These are phyloP conservation scores for Sextonia rubra DNA, from an alignment of 164 flowering plant species.

Conservation along the genomic window DNA sequence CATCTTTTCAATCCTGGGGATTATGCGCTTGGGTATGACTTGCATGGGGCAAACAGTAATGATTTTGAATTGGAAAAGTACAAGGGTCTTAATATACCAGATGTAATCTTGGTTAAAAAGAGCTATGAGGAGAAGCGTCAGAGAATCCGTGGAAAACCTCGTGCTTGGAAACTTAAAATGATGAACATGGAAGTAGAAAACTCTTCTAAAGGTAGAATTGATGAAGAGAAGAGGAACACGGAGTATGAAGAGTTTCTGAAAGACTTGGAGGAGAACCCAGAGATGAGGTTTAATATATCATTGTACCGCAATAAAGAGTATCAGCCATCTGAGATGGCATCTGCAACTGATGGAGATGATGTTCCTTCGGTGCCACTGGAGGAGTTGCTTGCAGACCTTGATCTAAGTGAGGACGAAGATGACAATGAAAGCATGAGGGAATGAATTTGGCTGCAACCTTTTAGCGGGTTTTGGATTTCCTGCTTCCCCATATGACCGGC, in stretches of 20 bases:
- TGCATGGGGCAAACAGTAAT: slow-evolving; percentile 55
- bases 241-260: slow-evolving; percentile 61
- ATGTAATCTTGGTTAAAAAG: slow-evolving; percentile 53
- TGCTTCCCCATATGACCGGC: too few relatives aligned
- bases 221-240: slow-evolving; percentile 36
- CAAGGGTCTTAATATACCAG: slow-evolving; percentile 41
- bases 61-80: slow-evolving; percentile 50
- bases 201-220: slow-evolving; percentile 23
- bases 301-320: slow-evolving; percentile 50
- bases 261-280: slow-evolving; percentile 68
- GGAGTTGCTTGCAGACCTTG: slow-evolving; percentile 53
- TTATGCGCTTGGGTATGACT: slow-evolving; percentile 62
- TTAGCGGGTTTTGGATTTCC: too few relatives aligned
- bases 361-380: slow-evolving; percentile 49
- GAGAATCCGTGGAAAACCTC: slow-evolving; percentile 42
- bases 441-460: slow-evolving; percentile 5
- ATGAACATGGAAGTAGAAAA: slow-evolving; percentile 56
- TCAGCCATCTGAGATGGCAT: slow-evolving; percentile 44
- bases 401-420: slow-evolving; percentile 32
- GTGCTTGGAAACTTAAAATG: slow-evolving; percentile 58
- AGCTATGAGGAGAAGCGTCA: slow-evolving; percentile 59
- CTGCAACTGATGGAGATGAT: slow-evolving; percentile 49
- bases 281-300: slow-evolving; percentile 52
- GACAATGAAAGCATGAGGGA: slow-evolving; percentile 20
- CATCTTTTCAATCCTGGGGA: slow-evolving; percentile 54